phyloP scores from a whole-genome alignment of 1,284 basidiomycete genomes.

The Rhodotorula sp. region DNA sequence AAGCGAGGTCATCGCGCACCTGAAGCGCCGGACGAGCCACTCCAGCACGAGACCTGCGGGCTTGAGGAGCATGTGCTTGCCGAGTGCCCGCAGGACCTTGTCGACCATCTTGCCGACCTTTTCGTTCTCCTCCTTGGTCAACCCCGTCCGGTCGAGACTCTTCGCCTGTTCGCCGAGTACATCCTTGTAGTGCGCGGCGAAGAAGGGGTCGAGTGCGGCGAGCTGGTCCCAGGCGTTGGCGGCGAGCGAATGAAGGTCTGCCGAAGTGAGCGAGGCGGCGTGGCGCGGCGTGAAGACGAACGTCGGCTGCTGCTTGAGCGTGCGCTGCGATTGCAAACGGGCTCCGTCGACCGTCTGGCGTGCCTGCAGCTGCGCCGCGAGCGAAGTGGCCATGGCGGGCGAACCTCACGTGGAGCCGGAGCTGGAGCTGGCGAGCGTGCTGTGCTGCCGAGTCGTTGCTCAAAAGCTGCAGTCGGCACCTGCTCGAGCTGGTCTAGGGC shows the following conservation, averaged over 20 bases:
- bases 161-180: slow-evolving; percentile 84
- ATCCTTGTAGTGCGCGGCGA: slow-evolving; percentile 60
- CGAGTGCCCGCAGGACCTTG: slow-evolving; percentile 69
- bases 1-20: slow-evolving; percentile 57
- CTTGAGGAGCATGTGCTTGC: slow-evolving; percentile 76
- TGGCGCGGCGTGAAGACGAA: slow-evolving; percentile 86
- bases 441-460: too few relatives aligned
- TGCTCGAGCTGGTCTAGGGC: too few relatives aligned
- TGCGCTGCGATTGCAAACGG: slow-evolving; percentile 66
- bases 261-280: slow-evolving; percentile 78
- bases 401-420: too few relatives aligned
- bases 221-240: slow-evolving; percentile 74
- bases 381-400: slow-evolving; percentile 65
- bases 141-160: slow-evolving; percentile 75
- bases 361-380: slow-evolving; percentile 79
- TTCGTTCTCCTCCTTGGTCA: slow-evolving; percentile 65
- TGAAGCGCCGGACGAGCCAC: slow-evolving; percentile 91
- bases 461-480: too few relatives aligned
- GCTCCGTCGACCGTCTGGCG: slow-evolving; percentile 77
- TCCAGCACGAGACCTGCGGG: slow-evolving; percentile 87
- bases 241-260: slow-evolving; percentile 80
- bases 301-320: slow-evolving; percentile 62
- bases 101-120: slow-evolving; percentile 65
- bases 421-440: not conserved
- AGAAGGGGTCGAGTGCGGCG: slow-evolving; percentile 61